A percentile compares a stretch with the other conserved stretches of the same genome.
phyloP scores from a whole-genome alignment of 2,329 filamentous ascomycete genomes.

The Paecilomyces variotii region DNA sequence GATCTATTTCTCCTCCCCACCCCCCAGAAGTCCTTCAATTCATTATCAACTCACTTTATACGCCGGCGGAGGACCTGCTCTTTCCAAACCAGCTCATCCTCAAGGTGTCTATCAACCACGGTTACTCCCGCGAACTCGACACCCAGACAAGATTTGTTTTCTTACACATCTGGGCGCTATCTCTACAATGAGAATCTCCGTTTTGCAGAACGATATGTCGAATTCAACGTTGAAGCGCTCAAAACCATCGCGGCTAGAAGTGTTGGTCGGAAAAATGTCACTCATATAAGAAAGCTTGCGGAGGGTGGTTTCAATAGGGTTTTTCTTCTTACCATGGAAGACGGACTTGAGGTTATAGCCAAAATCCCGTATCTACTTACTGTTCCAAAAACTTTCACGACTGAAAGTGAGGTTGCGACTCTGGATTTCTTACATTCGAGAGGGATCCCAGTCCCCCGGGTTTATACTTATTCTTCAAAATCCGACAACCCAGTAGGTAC shows the following conservation, averaged over 20 bases:
- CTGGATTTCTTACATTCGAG: slow-evolving; percentile 18
- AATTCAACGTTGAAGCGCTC: slow-evolving; percentile 6
- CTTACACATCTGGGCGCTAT: neutral
- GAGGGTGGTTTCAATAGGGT: slow-evolving; percentile 33
- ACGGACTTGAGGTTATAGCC: slow-evolving; percentile 22
- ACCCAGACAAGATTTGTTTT: neutral
- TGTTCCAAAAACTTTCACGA: slow-evolving; percentile 19
- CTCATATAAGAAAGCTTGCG: slow-evolving; percentile 20
- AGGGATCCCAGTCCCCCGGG: slow-evolving; percentile 11
- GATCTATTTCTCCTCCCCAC: no score
- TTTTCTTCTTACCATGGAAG: slow-evolving; percentile 22
- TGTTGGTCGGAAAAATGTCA: slow-evolving; percentile 1
- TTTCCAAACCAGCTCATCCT: no score
- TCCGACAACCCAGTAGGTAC: slow-evolving; percentile 15
- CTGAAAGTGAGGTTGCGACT: slow-evolving; percentile 33
- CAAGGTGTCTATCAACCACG: no score
- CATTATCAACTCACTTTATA: no score
- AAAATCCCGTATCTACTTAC: slow-evolving; percentile 26
- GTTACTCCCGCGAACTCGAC: neutral
- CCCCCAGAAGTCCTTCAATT: no score
- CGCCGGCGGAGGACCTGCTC: no score
- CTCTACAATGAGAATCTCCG: slow-evolving; percentile 3
- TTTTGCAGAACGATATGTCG: slow-evolving; percentile 1
- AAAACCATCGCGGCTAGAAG: neutral
- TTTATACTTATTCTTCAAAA: slow-evolving; percentile 15